phyloP scores from a whole-genome alignment of 345 rosid genomes.

The Cardamine chenopodiifolia region DNA sequence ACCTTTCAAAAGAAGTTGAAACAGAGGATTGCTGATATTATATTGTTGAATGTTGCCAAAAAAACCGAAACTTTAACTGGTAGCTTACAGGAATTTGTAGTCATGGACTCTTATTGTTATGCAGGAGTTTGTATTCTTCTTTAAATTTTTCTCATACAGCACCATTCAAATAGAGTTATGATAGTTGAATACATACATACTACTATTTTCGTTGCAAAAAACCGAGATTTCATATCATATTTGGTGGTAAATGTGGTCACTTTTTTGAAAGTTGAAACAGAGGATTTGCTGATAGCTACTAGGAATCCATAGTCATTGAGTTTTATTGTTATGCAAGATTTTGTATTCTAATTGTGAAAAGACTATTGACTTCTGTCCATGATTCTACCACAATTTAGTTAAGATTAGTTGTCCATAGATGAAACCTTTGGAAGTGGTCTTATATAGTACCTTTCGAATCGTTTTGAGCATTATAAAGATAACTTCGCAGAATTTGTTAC shows the following conservation, averaged over 20 bases:
- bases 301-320: neutral
- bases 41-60: neutral
- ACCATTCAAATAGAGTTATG: conserved; percentile 7
- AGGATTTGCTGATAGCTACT: conserved; percentile 9
- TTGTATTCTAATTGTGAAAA: neutral
- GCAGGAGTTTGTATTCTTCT: conserved; percentile 10
- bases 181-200: neutral
- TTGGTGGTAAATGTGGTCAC: neutral
- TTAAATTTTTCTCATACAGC: neutral
- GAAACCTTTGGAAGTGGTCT: neutral
- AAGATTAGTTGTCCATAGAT: too few relatives aligned
- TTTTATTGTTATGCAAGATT: neutral
- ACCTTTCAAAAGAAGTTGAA: neutral
- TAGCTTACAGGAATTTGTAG: neutral
- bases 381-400: neutral
- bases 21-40: neutral
- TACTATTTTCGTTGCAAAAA: neutral
- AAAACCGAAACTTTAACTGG: neutral
- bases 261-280: neutral
- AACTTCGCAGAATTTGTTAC: neutral
- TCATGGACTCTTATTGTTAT: neutral
- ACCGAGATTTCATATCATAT: neutral
- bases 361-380: neutral
- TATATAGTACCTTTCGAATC: neutral
- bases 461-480: neutral